A percentile compares a stretch with the other conserved stretches of the same genome.
Conservation (phyloP, 176 grass and related monocot species). For the Calamus simplicifolius region DNA sequence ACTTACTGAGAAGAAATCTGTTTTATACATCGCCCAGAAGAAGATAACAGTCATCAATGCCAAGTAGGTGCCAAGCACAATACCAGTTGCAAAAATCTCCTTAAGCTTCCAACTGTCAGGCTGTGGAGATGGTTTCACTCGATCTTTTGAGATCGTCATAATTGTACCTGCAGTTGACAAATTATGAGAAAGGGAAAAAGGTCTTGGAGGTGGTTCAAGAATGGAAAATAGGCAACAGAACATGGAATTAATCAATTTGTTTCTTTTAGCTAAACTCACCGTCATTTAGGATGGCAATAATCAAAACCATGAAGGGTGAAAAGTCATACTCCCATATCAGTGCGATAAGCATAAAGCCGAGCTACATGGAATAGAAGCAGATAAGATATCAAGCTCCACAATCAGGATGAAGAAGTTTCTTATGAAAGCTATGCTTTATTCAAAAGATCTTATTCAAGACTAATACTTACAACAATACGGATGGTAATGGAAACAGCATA, state of each 20-base stretch:
- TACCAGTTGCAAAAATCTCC: conserved; percentile 86
- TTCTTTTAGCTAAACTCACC: conserved; percentile 27
- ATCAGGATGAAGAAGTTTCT: not conserved
- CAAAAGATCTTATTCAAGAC: not conserved
- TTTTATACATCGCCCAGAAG: conserved; percentile 87
- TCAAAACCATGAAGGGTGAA: conserved; percentile 95
- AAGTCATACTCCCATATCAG: conserved; percentile 98
- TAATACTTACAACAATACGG: conserved; percentile 88
- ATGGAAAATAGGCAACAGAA: not conserved
- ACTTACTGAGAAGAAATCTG: conserved; percentile 72
- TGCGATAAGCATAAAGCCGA: conserved; percentile 91
- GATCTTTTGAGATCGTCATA: conserved; percentile 98
- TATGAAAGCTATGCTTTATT: not conserved
- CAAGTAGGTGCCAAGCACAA: conserved; percentile 81
- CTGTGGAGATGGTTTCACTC: conserved; percentile 76
- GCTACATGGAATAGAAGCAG: conserved; percentile 28
- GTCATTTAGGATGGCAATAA: conserved; percentile 95
- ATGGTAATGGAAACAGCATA: conserved; percentile 97
- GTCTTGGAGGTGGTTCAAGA: too few species aligned
- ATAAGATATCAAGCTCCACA: not conserved
- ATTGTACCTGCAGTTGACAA: conserved; percentile 54
- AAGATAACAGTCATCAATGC: conserved; percentile 90
- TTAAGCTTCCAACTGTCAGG: conserved; percentile 96
- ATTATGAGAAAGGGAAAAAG: not conserved
- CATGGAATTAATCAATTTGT: not conserved